A percentile compares a stretch with the other conserved stretches of the same genome.
These are phyloP conservation scores for Ganoderma sinense DNA, from an alignment of 1,284 basidiomycete genomes.

Conservation along the genomic window DNA sequence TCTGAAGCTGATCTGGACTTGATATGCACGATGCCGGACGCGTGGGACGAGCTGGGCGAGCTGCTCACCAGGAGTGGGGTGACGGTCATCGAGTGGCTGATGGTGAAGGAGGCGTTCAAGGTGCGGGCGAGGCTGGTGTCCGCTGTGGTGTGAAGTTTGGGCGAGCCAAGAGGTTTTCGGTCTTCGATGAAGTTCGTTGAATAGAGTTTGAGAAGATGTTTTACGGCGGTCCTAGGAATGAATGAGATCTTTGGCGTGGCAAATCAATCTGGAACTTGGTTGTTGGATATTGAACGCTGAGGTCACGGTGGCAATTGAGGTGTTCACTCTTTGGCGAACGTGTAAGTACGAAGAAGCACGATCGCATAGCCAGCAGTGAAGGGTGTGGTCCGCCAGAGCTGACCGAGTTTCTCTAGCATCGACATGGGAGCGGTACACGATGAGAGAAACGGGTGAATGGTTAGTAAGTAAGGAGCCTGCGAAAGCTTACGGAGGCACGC, in stretches of 20 bases:
- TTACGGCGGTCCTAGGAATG: too few relatives aligned
- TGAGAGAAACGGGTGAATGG: background rate
- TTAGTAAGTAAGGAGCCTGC: slow-evolving; percentile 1
- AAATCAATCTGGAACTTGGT: background rate
- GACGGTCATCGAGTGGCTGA: slow-evolving; percentile 29
- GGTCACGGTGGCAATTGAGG: background rate
- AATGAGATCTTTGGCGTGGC: background rate
- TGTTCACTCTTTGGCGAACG: background rate
- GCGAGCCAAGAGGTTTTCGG: background rate
- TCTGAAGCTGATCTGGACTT: slow-evolving; percentile 23
- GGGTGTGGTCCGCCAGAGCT: background rate
- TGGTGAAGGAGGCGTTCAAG: slow-evolving; percentile 31
- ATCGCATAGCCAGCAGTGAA: background rate
- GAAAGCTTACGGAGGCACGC: background rate
- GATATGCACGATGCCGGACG: slow-evolving; percentile 25
- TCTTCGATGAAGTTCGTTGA: background rate
- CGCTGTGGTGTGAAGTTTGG: background rate
- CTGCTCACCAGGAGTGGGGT: slow-evolving; percentile 20
- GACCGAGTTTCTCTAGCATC: background rate
- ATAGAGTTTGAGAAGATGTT: background rate
- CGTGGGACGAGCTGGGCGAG: slow-evolving; percentile 27
- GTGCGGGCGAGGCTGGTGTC: background rate
- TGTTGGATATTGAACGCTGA: background rate
- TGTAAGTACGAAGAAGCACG: background rate
- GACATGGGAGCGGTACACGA: background rate